These are phyloP conservation scores for Fulvia fulva DNA, from an alignment of 2,329 filamentous ascomycete genomes.

Conservation along the genomic window DNA sequence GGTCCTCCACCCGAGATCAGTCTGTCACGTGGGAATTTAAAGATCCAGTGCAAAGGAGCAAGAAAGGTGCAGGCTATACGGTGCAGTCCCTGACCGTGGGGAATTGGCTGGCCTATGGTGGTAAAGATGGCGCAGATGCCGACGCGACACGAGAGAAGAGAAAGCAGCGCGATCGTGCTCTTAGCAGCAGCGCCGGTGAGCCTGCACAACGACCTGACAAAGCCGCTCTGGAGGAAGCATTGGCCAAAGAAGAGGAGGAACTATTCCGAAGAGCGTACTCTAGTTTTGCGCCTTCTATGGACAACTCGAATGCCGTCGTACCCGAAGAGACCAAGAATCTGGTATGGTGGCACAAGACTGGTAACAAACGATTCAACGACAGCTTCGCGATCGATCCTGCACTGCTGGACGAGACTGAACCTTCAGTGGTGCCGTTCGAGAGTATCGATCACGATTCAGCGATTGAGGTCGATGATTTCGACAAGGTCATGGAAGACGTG, in stretches of 20 bases:
- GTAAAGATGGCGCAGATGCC: constrained; percentile 40
- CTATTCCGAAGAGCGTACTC: constrained; percentile 75
- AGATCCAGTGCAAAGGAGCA: constrained; percentile 25
- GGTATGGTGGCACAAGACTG: constrained; percentile 72
- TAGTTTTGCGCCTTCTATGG: constrained; percentile 71
- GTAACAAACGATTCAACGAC: constrained; percentile 62
- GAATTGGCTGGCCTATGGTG: constrained; percentile 59
- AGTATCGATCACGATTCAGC: constrained; percentile 34
- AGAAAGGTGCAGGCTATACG: constrained; percentile 56
- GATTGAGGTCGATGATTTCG: constrained; percentile 32
- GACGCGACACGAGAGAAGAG: constrained; percentile 61
- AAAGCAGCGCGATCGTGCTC: constrained; percentile 67
- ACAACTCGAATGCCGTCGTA: constrained; percentile 67
- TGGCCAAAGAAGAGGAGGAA: constrained; percentile 62
- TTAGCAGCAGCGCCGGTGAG: constrained; percentile 62
- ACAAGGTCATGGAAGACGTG: constrained; percentile 26
- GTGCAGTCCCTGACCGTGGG: constrained; percentile 63
- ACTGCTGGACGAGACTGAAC: constrained; percentile 36
- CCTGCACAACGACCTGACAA: constrained; percentile 38
- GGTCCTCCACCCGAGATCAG: constrained; percentile 57
- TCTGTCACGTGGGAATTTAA: constrained; percentile 47
- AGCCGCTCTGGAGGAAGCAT: constrained; percentile 35
- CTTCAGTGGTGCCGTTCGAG: background rate
- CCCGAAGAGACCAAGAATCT: constrained; percentile 64
- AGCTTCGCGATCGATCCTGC: constrained; percentile 55